Percentiles rank a stretch among this genome's conserved stretches.
These are phyloP conservation scores for Lactuca saligna DNA, from an alignment of 129 eudicot species.

Conservation along the genomic window DNA sequence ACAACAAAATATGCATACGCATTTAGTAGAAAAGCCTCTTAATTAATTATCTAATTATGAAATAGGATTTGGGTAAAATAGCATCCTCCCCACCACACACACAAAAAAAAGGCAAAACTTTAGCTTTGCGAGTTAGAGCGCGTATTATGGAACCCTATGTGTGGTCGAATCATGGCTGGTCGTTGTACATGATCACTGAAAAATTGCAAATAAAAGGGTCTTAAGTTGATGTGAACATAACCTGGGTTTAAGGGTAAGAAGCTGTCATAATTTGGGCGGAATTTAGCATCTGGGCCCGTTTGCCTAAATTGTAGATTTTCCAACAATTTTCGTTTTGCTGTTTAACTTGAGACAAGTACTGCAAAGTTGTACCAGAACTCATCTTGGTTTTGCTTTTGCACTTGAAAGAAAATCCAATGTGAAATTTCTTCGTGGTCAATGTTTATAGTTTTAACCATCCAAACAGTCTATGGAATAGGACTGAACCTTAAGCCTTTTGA, in stretches of 20 bases:
- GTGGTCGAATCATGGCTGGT: neutral
- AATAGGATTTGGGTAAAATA: neutral
- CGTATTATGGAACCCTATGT: constrained; percentile 3
- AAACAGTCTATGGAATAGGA: constrained; percentile 19
- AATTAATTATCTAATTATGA: neutral
- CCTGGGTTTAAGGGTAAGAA: constrained; percentile 15
- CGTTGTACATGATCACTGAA: neutral
- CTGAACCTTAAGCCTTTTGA: constrained; percentile 19
- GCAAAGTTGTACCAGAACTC: neutral
- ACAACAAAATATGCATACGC: neutral
- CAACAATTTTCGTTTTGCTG: neutral
- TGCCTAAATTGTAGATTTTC: constrained; percentile 9
- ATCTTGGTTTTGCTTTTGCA: neutral
- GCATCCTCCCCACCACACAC: neutral
- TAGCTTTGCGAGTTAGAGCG: constrained; percentile 4
- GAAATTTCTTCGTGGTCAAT: neutral
- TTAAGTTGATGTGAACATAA: neutral
- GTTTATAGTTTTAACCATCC: neutral
- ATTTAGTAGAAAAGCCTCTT: neutral
- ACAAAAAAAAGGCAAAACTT: neutral
- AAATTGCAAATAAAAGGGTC: neutral
- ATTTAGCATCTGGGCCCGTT: constrained; percentile 8
- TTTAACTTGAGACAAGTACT: neutral
- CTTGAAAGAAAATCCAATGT: neutral
- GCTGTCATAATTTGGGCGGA: neutral